Percentiles rank a stretch among this genome's conserved stretches.
Evolutionary conservation across 129 eudicot genomes (phyloP).

Genomic region (Chrysanthemum lavandulifolium): DNA sequence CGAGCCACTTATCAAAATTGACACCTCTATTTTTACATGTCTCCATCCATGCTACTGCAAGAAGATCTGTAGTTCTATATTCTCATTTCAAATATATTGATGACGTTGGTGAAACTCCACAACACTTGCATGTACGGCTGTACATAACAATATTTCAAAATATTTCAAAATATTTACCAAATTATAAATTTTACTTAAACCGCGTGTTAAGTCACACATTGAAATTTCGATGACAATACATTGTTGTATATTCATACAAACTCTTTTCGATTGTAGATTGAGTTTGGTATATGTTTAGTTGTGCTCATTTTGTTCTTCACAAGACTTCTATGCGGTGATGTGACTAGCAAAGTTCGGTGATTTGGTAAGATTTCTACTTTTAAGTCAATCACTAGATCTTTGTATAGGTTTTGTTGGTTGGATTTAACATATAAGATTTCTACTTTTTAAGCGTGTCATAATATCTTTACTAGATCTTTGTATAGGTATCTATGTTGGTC

Average conservation of each 20-base stretch:
- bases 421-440: too few species aligned
- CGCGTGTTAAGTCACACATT: background rate
- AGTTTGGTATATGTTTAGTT: background rate
- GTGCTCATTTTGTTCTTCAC: background rate
- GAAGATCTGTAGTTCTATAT: too few species aligned
- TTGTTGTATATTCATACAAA: background rate
- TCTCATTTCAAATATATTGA: too few species aligned
- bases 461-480: too few species aligned
- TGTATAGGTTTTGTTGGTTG: slow-evolving; percentile 1
- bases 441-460: too few species aligned
- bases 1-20: background rate
- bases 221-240: background rate
- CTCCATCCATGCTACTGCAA: background rate
- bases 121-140: background rate
- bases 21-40: background rate
- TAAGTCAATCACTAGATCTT: background rate
- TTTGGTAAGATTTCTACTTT: slow-evolving; percentile 11
- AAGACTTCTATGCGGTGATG: background rate
- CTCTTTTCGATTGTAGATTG: background rate
- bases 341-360: background rate
- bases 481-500: too few species aligned
- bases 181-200: background rate
- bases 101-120: too few species aligned
- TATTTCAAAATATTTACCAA: background rate
- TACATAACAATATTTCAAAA: background rate